phyloP scores from a whole-genome alignment of 225 moss, liverwort and hornwort species.

The Antitrichia curtipendula region DNA sequence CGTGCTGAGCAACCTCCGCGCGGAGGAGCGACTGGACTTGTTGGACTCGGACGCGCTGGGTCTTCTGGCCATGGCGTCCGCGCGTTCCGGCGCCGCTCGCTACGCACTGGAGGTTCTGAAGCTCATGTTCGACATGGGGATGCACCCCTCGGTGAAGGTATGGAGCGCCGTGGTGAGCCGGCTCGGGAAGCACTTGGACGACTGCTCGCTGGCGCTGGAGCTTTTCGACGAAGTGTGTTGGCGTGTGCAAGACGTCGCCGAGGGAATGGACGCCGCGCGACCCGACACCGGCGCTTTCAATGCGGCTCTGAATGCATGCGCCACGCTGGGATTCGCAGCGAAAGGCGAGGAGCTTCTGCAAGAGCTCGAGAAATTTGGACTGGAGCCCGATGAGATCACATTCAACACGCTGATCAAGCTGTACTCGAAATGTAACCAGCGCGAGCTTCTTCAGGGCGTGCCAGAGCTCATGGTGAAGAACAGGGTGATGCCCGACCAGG shows the following conservation, averaged over 20 bases:
- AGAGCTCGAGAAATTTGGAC: slow-evolving; percentile 8
- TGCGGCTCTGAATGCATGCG: slow-evolving; percentile 82
- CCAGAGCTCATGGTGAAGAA: slow-evolving; percentile 56
- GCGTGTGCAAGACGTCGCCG: not conserved
- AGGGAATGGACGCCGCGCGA: not conserved
- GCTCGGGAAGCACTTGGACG: slow-evolving; percentile 55
- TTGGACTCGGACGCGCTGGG: slow-evolving; percentile 75
- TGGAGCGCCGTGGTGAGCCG: slow-evolving; percentile 94
- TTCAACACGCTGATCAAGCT: slow-evolving; percentile 87
- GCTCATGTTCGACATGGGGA: slow-evolving; percentile 49
- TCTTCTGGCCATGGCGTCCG: slow-evolving; percentile 74
- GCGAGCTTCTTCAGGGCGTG: slow-evolving; percentile 29
- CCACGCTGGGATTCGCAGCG: slow-evolving; percentile 44
- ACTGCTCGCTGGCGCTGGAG: slow-evolving; percentile 60
- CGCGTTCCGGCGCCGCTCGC: slow-evolving; percentile 66
- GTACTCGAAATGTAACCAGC: slow-evolving; percentile 51
- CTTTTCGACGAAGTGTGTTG: slow-evolving; percentile 65
- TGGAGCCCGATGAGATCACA: slow-evolving; percentile 60
- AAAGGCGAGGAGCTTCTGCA: slow-evolving; percentile 42
- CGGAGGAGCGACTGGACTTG: slow-evolving; percentile 13
- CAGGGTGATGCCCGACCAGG: slow-evolving; percentile 44
- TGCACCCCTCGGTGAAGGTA: slow-evolving; percentile 70
- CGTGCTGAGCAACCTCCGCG: slow-evolving; percentile 43
- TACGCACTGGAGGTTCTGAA: slow-evolving; percentile 60
- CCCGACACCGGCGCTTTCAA: slow-evolving; percentile 91